Evolutionary conservation across 768 basidiomycete species (phyloP), one percentile per base, ranked within the genome.

Genomic region (Podaxis sp.): DNA sequence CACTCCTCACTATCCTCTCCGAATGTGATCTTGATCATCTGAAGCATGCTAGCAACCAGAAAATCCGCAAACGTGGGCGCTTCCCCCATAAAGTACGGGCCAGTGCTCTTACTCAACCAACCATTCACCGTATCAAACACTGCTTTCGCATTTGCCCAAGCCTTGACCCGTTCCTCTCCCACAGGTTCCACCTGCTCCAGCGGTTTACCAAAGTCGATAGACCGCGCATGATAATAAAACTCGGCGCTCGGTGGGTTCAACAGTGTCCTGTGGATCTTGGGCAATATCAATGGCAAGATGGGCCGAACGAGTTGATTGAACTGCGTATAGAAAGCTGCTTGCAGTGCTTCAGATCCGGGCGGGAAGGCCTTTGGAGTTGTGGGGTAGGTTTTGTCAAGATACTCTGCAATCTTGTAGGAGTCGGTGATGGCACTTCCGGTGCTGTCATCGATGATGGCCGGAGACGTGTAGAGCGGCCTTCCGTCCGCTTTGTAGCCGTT

Each of bases 331-430:
- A 70, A 66, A 1, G 61, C 63, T 4, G 55, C 59, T 18, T 64
- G 60, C 25, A 70, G 40, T 1, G 57, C 65, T 23, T 59, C 50
- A 6, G 61, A 64, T 9, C 59, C 65, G 1, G 57, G 55, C 0
- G 77, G 76, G 14, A 79, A 63, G 18, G 80, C 54, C 35, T 47
- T 59, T 2, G 71, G 76, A 0, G 73, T 72, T 40, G 73, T 71
- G 0, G 82, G 80, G 67, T 82, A 84, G 1, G 73, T 70, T 6
- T 72, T 64, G 59, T 84, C 83, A 37, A 84, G 71, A 66, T 85
- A 82, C 9, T 71, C 62, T 0, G 78, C 80, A 62, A 85, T 83
- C 35, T 60, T 65, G 25, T 67, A 51, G 0, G 81, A 82, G 23
- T 84, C 79, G 10, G 73, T 57, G 21, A 82, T 54, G 25, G 72